Conservation (phyloP, 805 yeast genomes). For the Jamesozyma gamospora region DNA sequence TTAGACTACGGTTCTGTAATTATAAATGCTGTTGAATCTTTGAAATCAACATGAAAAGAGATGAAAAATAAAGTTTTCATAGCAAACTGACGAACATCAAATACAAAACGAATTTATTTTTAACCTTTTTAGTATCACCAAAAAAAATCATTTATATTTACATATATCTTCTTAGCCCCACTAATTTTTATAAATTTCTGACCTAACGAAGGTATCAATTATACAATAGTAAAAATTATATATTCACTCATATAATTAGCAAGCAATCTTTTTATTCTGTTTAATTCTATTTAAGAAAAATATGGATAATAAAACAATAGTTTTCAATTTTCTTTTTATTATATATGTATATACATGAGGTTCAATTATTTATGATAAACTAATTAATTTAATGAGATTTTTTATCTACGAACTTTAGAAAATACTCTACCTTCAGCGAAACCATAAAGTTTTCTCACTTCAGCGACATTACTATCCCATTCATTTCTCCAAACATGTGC, state of each 20-base stretch:
- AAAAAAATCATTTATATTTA: neutral
- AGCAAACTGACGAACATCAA: no score
- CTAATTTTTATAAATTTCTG: no score
- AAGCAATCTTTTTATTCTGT: no score
- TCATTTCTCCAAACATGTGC: slow-evolving; percentile 85
- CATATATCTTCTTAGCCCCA: no score
- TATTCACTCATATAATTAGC: no score
- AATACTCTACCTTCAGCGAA: slow-evolving; percentile 68
- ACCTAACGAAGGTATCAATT: no score
- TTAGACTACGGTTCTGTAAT: slow-evolving; percentile 71
- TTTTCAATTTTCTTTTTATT: no score
- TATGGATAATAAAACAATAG: no score
- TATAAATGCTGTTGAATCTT: slow-evolving; percentile 52
- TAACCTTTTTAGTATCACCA: neutral
- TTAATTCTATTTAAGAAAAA: no score
- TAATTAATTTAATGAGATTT: slow-evolving; percentile 4
- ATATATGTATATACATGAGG: slow-evolving; percentile 1
- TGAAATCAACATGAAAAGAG: slow-evolving; percentile 21
- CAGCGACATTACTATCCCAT: slow-evolving; percentile 67
- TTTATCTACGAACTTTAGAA: slow-evolving; percentile 41
- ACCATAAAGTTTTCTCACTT: slow-evolving; percentile 63
- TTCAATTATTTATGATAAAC: neutral
- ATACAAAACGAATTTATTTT: neutral
- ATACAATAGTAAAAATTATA: neutral
- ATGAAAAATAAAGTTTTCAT: neutral